Base-by-base conservation (phyloP, 2,329 filamentous ascomycete species). In the Botrytis pseudocinerea region DNA sequence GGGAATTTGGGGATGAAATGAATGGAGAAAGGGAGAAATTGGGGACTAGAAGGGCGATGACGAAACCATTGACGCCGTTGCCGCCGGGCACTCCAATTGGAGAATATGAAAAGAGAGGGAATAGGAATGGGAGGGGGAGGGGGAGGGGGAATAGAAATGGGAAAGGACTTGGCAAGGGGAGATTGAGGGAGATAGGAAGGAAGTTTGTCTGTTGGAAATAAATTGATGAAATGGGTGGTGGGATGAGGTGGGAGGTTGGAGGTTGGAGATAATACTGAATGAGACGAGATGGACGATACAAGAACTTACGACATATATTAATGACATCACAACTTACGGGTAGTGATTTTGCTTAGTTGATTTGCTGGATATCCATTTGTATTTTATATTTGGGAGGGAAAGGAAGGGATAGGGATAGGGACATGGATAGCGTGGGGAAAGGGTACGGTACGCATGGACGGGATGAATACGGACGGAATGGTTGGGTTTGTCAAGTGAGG, bases 161-260 rank as follows among this genome's bases (percentile, higher is more conserved):
- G 14, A 44, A 22, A 51, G 25, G 48, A 51, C 6, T 51, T n/a
- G 14, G 48, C 48, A 51, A 16, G 66, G 40, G 38, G 3, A 44
- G 12, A 42, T 70, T 54, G 38, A 61, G 51, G 51, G 51, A 25
- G 63, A 14, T 70, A 63, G 18, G 62, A 69, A 60, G 73, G 51
- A 77, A 60, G 71, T 60, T 78, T 35, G 46, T 32, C 10, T 78
- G 76, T 73, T 77, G 75, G 75, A 46, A 68, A 38, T 74, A 73
- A 70, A 6, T 12, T 16, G 40, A 40, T 32, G 25, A 22, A 8
- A 32, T 60, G 20, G 57, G 12, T 20, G 57, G 12, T 20, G 14
- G 25, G 44, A 63, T 54, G 57, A 28, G 35, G 14, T 28, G 48
- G 42, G 14, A 22, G 48, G 42, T 12, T 22, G 42, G 14, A 22